Conservation (phyloP, 106 monocot species). For the Agapanthus africanus region DNA sequence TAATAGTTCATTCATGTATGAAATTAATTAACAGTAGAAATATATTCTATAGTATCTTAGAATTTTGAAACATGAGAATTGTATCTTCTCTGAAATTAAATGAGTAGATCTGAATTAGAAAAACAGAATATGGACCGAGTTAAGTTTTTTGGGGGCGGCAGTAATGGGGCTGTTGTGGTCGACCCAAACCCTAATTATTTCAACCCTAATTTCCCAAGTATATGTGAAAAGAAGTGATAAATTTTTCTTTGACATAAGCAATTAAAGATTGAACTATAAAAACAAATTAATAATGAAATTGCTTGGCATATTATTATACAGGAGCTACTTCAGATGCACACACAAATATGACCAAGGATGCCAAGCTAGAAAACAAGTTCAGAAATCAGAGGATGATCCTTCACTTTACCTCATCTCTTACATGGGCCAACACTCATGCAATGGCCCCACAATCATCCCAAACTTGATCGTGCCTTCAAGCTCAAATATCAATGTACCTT, state of each 20-base stretch:
- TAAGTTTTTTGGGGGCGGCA: too few species aligned
- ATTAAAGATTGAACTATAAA: too few species aligned
- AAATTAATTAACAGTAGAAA: neutral
- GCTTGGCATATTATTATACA: neutral
- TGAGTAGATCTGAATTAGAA: neutral
- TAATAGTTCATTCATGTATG: too few species aligned
- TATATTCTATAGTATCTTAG: neutral
- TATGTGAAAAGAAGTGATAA: too few species aligned
- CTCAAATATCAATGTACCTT: too few species aligned
- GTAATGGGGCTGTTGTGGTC: neutral
- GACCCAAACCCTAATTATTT: neutral
- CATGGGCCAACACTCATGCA: too few species aligned
- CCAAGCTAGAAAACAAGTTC: slow-evolving; percentile 27
- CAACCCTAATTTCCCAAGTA: too few species aligned
- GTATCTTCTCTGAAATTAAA: neutral
- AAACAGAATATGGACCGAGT: neutral
- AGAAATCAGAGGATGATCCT: too few species aligned
- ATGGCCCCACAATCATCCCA: too few species aligned
- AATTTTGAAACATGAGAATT: neutral
- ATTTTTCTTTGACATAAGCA: too few species aligned
- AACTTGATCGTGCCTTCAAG: too few species aligned
- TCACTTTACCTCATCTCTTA: too few species aligned
- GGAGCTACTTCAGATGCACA: slow-evolving; percentile 44
- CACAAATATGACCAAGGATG: slow-evolving; percentile 28
- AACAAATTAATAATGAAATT: neutral